Evolutionary conservation across 1,139 yeast species (phyloP), one percentile per base, ranked within the genome.

Genomic region (Taphrina communis): DNA sequence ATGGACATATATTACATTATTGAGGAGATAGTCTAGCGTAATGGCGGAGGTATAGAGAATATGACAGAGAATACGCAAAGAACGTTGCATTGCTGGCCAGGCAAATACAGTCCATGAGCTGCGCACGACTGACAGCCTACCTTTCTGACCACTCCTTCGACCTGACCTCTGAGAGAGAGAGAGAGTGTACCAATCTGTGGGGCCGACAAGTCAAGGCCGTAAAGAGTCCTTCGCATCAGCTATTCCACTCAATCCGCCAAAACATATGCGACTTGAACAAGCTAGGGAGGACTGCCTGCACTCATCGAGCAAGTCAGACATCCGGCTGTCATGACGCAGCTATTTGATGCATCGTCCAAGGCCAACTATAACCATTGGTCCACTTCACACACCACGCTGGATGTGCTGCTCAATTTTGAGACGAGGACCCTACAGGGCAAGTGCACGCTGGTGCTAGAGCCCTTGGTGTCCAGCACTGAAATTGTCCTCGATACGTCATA

Each of bases 401-500:
- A 57, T 21, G 58, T 65, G 36, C 25, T 41, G 35, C 51, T 92
- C 19, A 78, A 82, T 69, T 92, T 93, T 79, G 83, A 82, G 17
- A 73, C 79, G 31, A 80, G 84, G 72, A 78, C 77, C 21, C 81
- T 91, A 25, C 68, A 73, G 1, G 97, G 97, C 41, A 74, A 78
- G 7, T 89, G 88, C n/a, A 74, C 75, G 0, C 86, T 82, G 75
- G 76, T 82, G 31, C 76, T 90, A 62, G 70, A 74, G 2, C 72
- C 78, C 11, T 71, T 76, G 41, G 68, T 69, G 6, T 74, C 77
- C n/a, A 67, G 78, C 1, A 72, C 76, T 2, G 74, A 78, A 35
- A 78, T 90, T 36, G 78, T 82, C 2, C 80, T 92, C 72, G 97
- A 92, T 76, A 84, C 94, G 0, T 88, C 96, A 0, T 87, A 77